phyloP scores from a whole-genome alignment of 495 filamentous ascomycete species.

The Diplogelasinospora grovesii region DNA sequence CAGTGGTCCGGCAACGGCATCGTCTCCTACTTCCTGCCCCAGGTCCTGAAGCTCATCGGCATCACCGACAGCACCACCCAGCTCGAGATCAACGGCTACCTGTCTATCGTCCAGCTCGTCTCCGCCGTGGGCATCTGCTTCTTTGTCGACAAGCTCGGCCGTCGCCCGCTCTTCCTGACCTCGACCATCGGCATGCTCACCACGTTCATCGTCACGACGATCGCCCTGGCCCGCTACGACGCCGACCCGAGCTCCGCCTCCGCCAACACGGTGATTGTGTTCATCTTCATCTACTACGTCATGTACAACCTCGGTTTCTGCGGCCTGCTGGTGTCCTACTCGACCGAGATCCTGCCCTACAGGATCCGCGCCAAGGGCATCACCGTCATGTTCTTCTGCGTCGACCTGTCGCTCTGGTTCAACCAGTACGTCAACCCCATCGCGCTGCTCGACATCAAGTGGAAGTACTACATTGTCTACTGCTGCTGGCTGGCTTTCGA shows the following conservation, averaged over 20 bases:
- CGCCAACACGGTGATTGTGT: slow-evolving; percentile 32
- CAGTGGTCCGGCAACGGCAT: slow-evolving; percentile 27
- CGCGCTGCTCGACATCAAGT: slow-evolving; percentile 31
- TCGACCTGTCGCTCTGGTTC: slow-evolving; percentile 40
- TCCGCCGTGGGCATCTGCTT: slow-evolving; percentile 31
- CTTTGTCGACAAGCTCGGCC: slow-evolving; percentile 39
- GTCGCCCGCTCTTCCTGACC: slow-evolving; percentile 41
- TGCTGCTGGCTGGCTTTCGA: slow-evolving; percentile 38
- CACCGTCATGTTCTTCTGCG: slow-evolving; percentile 39
- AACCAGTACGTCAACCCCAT: slow-evolving; percentile 47
- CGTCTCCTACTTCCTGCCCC: slow-evolving; percentile 28
- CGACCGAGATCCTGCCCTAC: slow-evolving; percentile 38
- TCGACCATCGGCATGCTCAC: slow-evolving; percentile 48
- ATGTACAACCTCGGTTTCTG: slow-evolving; percentile 50
- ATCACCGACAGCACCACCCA: slow-evolving; percentile 30
- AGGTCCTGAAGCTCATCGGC: slow-evolving; percentile 32
- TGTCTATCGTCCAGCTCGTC: slow-evolving; percentile 32
- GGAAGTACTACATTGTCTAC: slow-evolving; percentile 40
- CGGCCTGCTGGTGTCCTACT: slow-evolving; percentile 30
- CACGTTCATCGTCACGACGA: slow-evolving; percentile 44
- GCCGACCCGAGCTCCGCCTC: slow-evolving; percentile 12
- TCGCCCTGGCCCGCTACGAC: slow-evolving; percentile 44
- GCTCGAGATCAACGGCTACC: slow-evolving; percentile 35
- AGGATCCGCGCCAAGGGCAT: slow-evolving; percentile 39
- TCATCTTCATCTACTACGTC: slow-evolving; percentile 48